A percentile compares a stretch with the other conserved stretches of the same genome.
phyloP scores from a whole-genome alignment of 2,329 filamentous ascomycete genomes.

The Reticulascus tulasneorum region DNA sequence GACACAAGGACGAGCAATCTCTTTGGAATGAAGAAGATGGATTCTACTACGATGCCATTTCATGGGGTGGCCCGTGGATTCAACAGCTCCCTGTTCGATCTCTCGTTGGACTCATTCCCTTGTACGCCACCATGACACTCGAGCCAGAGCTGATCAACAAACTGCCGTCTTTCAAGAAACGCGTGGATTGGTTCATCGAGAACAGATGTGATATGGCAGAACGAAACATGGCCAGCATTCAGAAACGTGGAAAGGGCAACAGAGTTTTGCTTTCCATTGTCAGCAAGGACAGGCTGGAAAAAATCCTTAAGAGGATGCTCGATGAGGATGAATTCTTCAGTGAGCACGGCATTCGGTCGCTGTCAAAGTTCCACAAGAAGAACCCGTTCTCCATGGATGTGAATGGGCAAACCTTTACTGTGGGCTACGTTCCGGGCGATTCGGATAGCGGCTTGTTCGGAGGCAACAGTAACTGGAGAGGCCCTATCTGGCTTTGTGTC shows the following conservation, averaged over 20 bases:
- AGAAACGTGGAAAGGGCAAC: constrained; percentile 84
- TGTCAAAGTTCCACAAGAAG: constrained; percentile 88
- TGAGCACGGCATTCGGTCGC: constrained; percentile 82
- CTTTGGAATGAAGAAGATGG: constrained; percentile 96
- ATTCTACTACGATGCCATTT: constrained; percentile 98
- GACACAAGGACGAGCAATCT: constrained; percentile 68
- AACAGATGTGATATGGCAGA: constrained; percentile 83
- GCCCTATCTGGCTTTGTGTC: constrained; percentile 91
- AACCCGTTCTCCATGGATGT: constrained; percentile 94
- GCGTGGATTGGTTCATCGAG: constrained; percentile 90
- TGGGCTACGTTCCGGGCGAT: constrained; percentile 90
- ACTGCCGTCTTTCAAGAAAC: constrained; percentile 88
- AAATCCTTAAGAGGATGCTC: constrained; percentile 87
- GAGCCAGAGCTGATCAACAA: constrained; percentile 92
- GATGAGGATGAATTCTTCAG: constrained; percentile 92
- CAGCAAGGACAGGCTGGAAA: constrained; percentile 85
- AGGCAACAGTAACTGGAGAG: constrained; percentile 97
- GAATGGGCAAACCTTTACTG: constrained; percentile 83
- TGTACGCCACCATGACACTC: constrained; percentile 87
- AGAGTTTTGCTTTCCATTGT: constrained; percentile 84
- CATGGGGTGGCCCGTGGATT: constrained; percentile 89
- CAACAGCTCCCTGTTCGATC: constrained; percentile 91
- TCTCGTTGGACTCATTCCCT: constrained; percentile 86
- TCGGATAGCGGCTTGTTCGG: constrained; percentile 94
- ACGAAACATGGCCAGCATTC: constrained; percentile 91